Conservation (phyloP, 352 stramenopile species). For the Phytophthora lateralis region DNA sequence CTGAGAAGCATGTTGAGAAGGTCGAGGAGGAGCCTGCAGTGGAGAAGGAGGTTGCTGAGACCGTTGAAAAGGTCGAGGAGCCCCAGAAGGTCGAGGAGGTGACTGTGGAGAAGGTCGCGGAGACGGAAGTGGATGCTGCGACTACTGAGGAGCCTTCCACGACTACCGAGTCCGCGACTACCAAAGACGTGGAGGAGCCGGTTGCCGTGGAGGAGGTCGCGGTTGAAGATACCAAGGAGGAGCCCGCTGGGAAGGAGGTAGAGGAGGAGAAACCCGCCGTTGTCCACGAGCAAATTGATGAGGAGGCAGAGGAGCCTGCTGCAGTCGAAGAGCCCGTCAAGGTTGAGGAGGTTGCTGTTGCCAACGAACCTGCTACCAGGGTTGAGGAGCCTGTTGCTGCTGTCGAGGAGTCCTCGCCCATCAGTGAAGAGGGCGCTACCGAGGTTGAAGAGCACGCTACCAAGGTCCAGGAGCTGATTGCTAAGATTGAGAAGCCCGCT, state of each 20-base stretch:
- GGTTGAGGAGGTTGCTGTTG: neutral
- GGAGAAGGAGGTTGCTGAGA: neutral
- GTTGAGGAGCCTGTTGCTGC: neutral
- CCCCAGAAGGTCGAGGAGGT: neutral
- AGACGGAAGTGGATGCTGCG: neutral
- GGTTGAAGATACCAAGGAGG: slow-evolving; percentile 5
- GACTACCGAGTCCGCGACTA: slow-evolving; percentile 19
- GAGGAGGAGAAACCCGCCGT: slow-evolving; percentile 1
- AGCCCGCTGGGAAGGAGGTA: neutral
- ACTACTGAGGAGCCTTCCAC: slow-evolving; percentile 6
- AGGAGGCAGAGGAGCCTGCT: neutral
- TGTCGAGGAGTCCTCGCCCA: neutral
- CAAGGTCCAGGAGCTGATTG: slow-evolving; percentile 2
- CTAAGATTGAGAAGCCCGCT: slow-evolving; percentile 8
- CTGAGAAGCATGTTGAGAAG: neutral
- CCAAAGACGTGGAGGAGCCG: slow-evolving; percentile 7
- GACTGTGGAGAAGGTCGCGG: neutral
- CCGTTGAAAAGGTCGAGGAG: neutral
- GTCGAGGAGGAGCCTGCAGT: neutral
- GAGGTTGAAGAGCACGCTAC: slow-evolving; percentile 1
- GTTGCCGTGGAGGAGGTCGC: slow-evolving; percentile 3
- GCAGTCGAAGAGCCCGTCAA: neutral
- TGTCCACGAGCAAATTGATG: neutral
- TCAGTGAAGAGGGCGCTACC: neutral
- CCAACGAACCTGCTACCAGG: neutral